These are phyloP conservation scores for Rhazya stricta DNA, from an alignment of 257 asterid genomes.

Conservation along the genomic window DNA sequence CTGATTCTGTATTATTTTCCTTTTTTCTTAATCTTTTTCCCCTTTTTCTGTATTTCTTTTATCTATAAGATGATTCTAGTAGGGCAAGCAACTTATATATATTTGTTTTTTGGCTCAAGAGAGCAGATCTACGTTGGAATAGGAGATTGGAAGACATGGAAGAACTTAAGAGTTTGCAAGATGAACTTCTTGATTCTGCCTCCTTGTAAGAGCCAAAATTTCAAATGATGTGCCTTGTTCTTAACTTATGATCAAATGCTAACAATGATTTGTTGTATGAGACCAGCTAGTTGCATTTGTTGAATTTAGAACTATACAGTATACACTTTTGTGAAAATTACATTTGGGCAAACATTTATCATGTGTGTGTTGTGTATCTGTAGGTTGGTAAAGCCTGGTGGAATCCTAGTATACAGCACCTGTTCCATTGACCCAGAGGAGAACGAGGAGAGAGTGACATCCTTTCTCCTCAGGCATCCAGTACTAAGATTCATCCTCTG, in stretches of 20 bases:
- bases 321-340: background rate
- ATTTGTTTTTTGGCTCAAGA: conserved; percentile 37
- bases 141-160: conserved; percentile 83
- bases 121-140: conserved; percentile 98
- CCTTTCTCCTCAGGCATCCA: conserved; percentile 73
- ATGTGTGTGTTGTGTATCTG: conserved; percentile 18
- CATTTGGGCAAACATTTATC: background rate
- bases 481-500: conserved; percentile 28
- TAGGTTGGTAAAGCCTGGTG: conserved; percentile 83
- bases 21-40: conserved; percentile 4
- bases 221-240: background rate
- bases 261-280: too few relatives aligned
- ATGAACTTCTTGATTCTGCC: conserved; percentile 84
- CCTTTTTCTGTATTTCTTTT: background rate
- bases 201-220: conserved; percentile 45
- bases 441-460: conserved; percentile 81
- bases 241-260: background rate
- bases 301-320: background rate
- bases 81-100: conserved; percentile 9
- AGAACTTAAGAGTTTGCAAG: conserved; percentile 68
- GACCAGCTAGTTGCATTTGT: background rate
- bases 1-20: background rate
- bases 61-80: background rate
- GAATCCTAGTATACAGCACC: conserved; percentile 76
- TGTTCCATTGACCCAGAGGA: conserved; percentile 87